Percentiles rank a stretch among this genome's conserved stretches.
Conservation (phyloP, 257 asterid genomes). For the Handroanthus guayacan region DNA sequence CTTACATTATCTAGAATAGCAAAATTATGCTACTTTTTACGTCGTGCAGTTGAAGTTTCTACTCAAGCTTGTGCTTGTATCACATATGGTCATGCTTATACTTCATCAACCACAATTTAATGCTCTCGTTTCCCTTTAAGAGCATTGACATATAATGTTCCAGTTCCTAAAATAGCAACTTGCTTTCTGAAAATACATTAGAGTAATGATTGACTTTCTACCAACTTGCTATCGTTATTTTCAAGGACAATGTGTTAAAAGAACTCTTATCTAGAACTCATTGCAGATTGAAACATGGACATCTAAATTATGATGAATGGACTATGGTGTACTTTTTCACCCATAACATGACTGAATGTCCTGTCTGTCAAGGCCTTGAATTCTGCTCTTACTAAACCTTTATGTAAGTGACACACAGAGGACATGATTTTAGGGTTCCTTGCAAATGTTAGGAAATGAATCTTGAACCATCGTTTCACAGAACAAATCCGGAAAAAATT, state of each 20-base stretch:
- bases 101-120: background rate
- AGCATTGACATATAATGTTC: background rate
- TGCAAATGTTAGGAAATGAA: background rate
- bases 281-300: background rate
- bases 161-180: background rate
- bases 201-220: background rate
- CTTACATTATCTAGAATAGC: constrained; percentile 2
- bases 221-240: background rate
- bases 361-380: background rate
- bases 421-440: background rate
- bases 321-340: background rate
- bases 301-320: constrained; percentile 4
- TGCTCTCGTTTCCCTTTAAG: background rate
- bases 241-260: background rate
- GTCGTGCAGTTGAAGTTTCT: background rate
- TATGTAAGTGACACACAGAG: background rate
- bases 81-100: background rate
- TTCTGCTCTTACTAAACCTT: background rate
- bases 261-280: background rate
- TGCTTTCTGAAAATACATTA: background rate
- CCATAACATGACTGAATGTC: background rate
- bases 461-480: background rate
- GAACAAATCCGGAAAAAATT: background rate
- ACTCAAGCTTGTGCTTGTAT: background rate
- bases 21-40: background rate